Conservation (phyloP, 1,284 basidiomycete genomes). For the Ustilago tritici region DNA sequence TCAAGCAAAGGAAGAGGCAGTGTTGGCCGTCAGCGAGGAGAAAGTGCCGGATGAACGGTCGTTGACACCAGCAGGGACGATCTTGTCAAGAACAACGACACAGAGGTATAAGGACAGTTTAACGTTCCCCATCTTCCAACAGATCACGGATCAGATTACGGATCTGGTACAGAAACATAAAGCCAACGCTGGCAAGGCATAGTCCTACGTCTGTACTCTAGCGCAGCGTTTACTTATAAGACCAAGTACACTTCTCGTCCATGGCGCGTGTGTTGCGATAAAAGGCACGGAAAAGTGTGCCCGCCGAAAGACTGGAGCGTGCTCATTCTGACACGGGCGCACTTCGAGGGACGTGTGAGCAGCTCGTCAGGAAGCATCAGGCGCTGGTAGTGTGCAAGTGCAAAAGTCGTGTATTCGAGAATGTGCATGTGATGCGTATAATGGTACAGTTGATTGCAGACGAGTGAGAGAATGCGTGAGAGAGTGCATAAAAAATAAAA, state of each 20-base stretch:
- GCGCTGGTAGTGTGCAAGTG: background rate
- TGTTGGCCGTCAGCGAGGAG: background rate
- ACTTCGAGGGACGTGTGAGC: background rate
- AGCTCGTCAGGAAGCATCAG: background rate
- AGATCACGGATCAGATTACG: constrained; percentile 53
- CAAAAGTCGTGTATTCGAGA: constrained; percentile 5
- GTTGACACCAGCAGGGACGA: constrained; percentile 47
- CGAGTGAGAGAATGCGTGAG: constrained; percentile 8
- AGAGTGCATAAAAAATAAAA: background rate
- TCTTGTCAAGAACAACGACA: constrained; percentile 58
- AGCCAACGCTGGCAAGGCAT: background rate
- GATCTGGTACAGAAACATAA: constrained; percentile 23
- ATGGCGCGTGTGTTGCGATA: background rate
- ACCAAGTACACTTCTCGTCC: background rate
- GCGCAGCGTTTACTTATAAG: background rate
- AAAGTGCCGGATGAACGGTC: background rate
- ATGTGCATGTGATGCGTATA: constrained; percentile 16
- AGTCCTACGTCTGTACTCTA: background rate
- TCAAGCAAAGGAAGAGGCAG: background rate
- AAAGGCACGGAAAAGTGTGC: too few relatives aligned
- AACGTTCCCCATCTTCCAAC: constrained; percentile 67
- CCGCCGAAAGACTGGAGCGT: too few relatives aligned
- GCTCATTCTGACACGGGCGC: too few relatives aligned
- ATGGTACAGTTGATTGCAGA: constrained; percentile 24
- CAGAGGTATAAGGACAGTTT: constrained; percentile 59